phyloP scores from a whole-genome alignment of 148 eudicot species.

The Rheum nobile region DNA sequence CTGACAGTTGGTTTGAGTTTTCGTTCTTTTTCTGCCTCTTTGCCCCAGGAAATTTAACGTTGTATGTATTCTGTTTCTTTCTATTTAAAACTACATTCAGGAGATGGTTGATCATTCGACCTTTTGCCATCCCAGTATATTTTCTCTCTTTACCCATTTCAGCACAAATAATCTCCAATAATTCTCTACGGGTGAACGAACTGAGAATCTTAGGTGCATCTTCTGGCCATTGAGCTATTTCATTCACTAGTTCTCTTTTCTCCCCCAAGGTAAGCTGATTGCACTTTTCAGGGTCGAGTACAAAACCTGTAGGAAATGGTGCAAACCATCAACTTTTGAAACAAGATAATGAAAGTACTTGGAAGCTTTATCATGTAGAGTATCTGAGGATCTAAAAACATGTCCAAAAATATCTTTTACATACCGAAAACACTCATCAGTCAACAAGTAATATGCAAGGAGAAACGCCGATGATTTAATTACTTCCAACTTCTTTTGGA shows the following conservation, averaged over 20 bases:
- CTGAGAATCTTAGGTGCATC: slow-evolving; percentile 41
- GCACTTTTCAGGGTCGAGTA: slow-evolving; percentile 35
- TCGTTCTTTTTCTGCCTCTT: slow-evolving; percentile 37
- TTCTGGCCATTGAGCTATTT: slow-evolving; percentile 31
- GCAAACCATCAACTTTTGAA: neutral
- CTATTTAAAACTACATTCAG: slow-evolving; percentile 25
- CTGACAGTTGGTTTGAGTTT: slow-evolving; percentile 5
- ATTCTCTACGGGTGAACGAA: slow-evolving; percentile 38
- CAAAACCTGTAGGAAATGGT: slow-evolving; percentile 24
- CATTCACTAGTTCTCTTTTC: slow-evolving; percentile 40
- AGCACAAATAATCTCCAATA: slow-evolving; percentile 48
- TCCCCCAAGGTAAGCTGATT: slow-evolving; percentile 34
- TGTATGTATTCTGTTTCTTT: slow-evolving; percentile 15
- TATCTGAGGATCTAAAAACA: neutral
- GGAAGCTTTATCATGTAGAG: neutral
- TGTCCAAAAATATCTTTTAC: neutral
- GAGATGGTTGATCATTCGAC: slow-evolving; percentile 41
- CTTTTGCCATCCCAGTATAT: slow-evolving; percentile 34
- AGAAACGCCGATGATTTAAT: neutral
- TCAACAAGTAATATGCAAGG: neutral
- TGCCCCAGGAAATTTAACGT: slow-evolving; percentile 9
- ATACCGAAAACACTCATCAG: neutral
- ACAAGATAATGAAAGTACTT: neutral
- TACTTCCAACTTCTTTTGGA: neutral
- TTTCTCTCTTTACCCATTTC: slow-evolving; percentile 53